These are phyloP conservation scores for Ceratobasidium papillatum DNA, from an alignment of 1,284 basidiomycete species.

Conservation along the genomic window DNA sequence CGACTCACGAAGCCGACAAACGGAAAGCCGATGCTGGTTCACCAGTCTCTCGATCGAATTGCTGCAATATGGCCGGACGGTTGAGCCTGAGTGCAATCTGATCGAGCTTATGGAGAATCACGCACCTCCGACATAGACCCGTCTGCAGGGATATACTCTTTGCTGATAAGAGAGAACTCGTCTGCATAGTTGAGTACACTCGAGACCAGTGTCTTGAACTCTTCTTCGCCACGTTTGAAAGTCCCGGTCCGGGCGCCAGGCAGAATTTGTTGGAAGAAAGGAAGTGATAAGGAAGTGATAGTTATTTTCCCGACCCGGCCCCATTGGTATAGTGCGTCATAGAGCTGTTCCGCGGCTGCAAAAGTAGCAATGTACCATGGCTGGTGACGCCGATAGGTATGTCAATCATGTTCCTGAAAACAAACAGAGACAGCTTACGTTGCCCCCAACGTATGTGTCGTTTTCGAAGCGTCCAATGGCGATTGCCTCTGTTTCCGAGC, in stretches of 20 bases:
- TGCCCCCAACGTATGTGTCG: constrained; percentile 44
- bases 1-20: constrained; percentile 24
- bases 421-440: constrained; percentile 27
- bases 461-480: constrained; percentile 44
- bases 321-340: constrained; percentile 43
- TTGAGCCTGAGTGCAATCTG: not conserved
- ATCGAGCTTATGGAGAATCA: not conserved
- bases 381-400: not conserved
- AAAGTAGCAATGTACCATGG: constrained; percentile 46
- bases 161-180: constrained; percentile 26
- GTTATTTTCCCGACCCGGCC: constrained; percentile 26
- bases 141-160: constrained; percentile 29
- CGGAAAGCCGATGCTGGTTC: constrained; percentile 26
- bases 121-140: constrained; percentile 36
- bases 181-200: constrained; percentile 11
- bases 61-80: not conserved
- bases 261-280: constrained; percentile 40
- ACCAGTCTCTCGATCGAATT: constrained; percentile 24
- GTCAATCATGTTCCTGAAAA: not conserved
- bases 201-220: not conserved
- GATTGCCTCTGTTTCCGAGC: constrained; percentile 24
- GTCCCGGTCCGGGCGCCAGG: constrained; percentile 5
- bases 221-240: constrained; percentile 1
- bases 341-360: constrained; percentile 45
- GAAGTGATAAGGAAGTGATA: constrained; percentile 41